A percentile compares a stretch with the other conserved stretches of the same genome.
Evolutionary conservation across 2,329 filamentous ascomycete genomes (phyloP).

Genomic region (Penicillium griseofulvum): DNA sequence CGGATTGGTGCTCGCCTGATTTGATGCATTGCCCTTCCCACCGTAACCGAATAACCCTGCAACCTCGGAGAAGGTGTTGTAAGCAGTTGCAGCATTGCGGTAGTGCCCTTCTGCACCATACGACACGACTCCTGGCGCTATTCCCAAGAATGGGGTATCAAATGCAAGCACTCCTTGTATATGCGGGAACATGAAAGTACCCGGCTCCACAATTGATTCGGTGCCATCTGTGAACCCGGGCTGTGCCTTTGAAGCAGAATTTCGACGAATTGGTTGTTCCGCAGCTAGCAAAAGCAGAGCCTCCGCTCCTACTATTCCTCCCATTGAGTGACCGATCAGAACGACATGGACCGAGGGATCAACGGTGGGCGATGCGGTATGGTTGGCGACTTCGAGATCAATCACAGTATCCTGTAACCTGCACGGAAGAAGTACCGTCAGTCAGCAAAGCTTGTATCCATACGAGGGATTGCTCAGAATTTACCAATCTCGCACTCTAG

Average conservation of each 20-base stretch:
- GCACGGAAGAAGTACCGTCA: not conserved
- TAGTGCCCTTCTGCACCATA: conserved; percentile 77
- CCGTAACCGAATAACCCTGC: conserved; percentile 65
- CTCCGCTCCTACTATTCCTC: conserved; percentile 91
- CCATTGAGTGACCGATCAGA: conserved; percentile 84
- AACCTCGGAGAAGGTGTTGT: conserved; percentile 66
- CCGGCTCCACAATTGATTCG: conserved; percentile 27
- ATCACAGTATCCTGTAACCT: conserved; percentile 91
- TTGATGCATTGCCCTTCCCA: conserved; percentile 33
- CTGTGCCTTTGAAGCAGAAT: conserved; percentile 27
- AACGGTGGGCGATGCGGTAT: conserved; percentile 77
- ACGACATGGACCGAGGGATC: conserved; percentile 81
- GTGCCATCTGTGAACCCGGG: conserved; percentile 12
- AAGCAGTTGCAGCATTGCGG: conserved; percentile 67
- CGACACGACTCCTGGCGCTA: conserved; percentile 51
- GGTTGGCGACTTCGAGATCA: conserved; percentile 81
- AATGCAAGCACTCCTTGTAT: conserved; percentile 88
- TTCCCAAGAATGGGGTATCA: conserved; percentile 77
- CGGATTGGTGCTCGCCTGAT: conserved; percentile 11
- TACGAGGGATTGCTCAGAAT: not conserved
- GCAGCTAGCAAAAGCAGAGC: conserved; percentile 72
- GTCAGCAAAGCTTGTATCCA: not conserved
- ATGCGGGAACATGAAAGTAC: conserved; percentile 81
- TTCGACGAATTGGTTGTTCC: conserved; percentile 54
- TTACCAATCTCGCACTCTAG: conserved; percentile 49